These are phyloP conservation scores for Oryza glaberrima DNA, from an alignment of 176 grass and related monocot species.

Conservation along the genomic window DNA sequence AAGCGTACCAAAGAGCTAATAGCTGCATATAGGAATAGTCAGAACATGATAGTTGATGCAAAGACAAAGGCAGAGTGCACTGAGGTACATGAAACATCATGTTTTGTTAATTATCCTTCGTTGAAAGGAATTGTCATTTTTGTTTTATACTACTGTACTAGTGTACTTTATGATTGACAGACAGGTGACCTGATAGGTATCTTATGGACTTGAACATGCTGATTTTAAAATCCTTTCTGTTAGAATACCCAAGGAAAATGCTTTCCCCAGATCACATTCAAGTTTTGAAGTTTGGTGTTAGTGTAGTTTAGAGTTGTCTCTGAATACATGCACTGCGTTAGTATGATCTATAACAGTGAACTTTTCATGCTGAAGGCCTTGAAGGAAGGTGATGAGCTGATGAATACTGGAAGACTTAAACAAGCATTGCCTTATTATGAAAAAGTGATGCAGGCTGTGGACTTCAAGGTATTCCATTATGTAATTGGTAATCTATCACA, in stretches of 20 bases:
- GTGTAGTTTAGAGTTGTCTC: conserved; percentile 8
- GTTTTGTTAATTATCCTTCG: background rate
- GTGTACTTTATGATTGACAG: background rate
- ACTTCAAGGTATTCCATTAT: conserved; percentile 76
- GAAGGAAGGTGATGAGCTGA: conserved; percentile 81
- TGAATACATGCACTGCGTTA: background rate
- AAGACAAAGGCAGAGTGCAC: conserved; percentile 66
- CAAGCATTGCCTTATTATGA: conserved; percentile 87
- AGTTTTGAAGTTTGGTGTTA: conserved; percentile 4
- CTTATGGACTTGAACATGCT: conserved; percentile 7
- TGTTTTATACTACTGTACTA: background rate
- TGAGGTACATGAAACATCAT: conserved; percentile 49
- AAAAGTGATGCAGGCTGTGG: conserved; percentile 80
- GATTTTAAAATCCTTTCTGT: background rate
- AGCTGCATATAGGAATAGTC: conserved; percentile 59
- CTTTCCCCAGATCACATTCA: conserved; percentile 11
- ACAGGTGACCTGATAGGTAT: background rate
- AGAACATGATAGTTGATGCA: conserved; percentile 51
- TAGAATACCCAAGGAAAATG: background rate
- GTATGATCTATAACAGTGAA: conserved; percentile 13
- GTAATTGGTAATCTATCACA: background rate
- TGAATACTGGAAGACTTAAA: conserved; percentile 83
- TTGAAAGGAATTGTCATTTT: background rate
- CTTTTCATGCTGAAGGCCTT: conserved; percentile 63
- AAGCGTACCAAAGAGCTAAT: conserved; percentile 61